phyloP scores from a whole-genome alignment of 495 filamentous ascomycete species.

The Aspergillus ellipticus region DNA sequence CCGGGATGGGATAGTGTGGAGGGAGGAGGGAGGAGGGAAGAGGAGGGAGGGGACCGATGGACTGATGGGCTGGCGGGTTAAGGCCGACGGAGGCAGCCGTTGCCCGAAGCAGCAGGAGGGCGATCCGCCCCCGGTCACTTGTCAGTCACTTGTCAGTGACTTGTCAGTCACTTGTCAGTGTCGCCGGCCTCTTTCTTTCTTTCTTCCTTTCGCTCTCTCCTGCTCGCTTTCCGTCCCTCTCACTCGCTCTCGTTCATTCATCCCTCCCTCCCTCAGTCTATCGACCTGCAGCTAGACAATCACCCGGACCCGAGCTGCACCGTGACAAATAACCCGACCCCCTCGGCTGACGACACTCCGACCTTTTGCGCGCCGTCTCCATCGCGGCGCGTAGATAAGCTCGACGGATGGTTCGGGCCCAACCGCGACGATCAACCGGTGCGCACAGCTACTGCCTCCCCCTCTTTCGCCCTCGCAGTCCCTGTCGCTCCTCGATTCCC shows the following conservation, averaged over 20 bases:
- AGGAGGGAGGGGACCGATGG: no score
- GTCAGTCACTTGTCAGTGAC: no score
- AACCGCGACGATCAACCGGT: constrained; percentile 31
- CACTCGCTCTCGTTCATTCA: not conserved
- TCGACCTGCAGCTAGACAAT: not conserved
- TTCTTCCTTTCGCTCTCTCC: not conserved
- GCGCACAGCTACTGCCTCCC: no score
- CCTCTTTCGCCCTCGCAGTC: constrained; percentile 9
- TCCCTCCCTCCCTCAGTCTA: not conserved
- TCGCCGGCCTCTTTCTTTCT: not conserved
- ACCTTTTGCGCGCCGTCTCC: not conserved
- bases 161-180: no score
- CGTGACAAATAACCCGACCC: not conserved
- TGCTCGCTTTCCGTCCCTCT: not conserved
- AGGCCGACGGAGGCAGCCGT: no score
- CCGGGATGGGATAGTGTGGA: no score
- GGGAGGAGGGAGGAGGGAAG: no score
- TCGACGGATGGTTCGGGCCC: constrained; percentile 21
- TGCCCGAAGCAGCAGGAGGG: no score
- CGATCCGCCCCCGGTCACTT: no score
- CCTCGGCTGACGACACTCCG: not conserved
- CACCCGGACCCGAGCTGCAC: constrained; percentile 1
- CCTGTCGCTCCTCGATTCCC: not conserved
- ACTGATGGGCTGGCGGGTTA: no score
- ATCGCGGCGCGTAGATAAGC: constrained; percentile 26